Evolutionary conservation across 305 asterid species (phyloP), one percentile per base, ranked within the genome.

Genomic region (Fraxinus floribunda): DNA sequence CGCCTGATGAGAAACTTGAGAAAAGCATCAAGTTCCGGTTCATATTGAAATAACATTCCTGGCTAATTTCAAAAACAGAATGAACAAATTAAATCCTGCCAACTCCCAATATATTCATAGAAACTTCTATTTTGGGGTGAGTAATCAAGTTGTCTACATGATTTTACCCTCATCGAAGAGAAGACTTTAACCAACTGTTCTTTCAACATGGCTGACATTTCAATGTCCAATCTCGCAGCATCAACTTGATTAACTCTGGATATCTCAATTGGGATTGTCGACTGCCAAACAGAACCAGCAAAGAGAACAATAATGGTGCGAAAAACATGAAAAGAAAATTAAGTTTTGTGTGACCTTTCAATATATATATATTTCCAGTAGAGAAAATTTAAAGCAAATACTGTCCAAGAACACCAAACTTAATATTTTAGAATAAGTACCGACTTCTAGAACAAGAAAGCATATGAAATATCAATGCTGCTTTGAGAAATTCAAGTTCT

Each of bases 171-270:
- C 95, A 92, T 90, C 75, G 93, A 79, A 36, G 98, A 92, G 81
- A 95, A 89, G 66, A 95, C 94, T 88, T 92, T 94, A 78, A 94
- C 94, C 89, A 95, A 81, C 88, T 95, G 95, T 83, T 92, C 98
- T 83, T 95, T 94, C 85, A 95, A 78, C 97, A 93, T 92, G 68
- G 97, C 94, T 3, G 97, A 93, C 97, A 95, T 95, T 88, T 93
- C 98, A 87, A 93, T 86, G 79, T 95, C 98, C 39, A 94, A 91
- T 87, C 99, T 90, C 3, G 82, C 97, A 80, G 98, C 98, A 93
- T 95, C 98, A 71, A 95, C 87, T 89, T 94, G 99, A 86, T 92
- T 92, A 80, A 95, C 97, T 89, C 98, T 91, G 22, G 97, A 92
- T 87, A 93, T 91, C 83, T 89, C 93, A 82, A 92, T 78, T 8